These are phyloP conservation scores for Sanghuangporus weigelae DNA, from an alignment of 1,284 basidiomycete species.

Conservation along the genomic window DNA sequence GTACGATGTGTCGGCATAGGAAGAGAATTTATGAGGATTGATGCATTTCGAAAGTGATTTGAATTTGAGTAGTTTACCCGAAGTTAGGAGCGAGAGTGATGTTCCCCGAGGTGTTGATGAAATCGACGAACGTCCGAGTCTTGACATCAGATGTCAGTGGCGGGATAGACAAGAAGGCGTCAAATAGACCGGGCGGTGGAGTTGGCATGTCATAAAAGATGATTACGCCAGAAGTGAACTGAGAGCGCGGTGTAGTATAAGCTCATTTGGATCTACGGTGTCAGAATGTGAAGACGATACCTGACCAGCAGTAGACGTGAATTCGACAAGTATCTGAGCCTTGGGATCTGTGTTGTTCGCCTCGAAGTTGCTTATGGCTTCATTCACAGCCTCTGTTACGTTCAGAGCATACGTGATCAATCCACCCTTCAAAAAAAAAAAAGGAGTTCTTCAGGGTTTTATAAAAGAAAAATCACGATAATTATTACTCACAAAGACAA, in stretches of 20 bases:
- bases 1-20: background rate
- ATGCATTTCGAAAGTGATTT: too few species aligned
- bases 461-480: too few species aligned
- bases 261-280: background rate
- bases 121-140: slow-evolving; percentile 4
- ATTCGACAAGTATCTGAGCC: slow-evolving; percentile 32
- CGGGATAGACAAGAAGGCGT: slow-evolving; percentile 10
- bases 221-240: slow-evolving; percentile 17
- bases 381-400: slow-evolving; percentile 4
- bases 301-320: slow-evolving; percentile 4
- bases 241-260: background rate
- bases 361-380: slow-evolving; percentile 10
- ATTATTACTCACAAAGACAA: slow-evolving; percentile 3
- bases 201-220: slow-evolving; percentile 13
- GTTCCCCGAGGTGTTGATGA: slow-evolving; percentile 2
- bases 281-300: background rate
- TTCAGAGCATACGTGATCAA: slow-evolving; percentile 1
- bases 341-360: slow-evolving; percentile 16
- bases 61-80: background rate
- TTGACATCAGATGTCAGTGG: background rate
- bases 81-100: slow-evolving; percentile 10
- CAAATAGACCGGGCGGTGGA: slow-evolving; percentile 6
- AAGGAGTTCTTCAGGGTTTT: background rate
- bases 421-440: slow-evolving; percentile 12
- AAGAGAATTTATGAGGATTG: too few species aligned